Conservation (phyloP, 805 yeast genomes). For the Barnettozyma pratensis region DNA sequence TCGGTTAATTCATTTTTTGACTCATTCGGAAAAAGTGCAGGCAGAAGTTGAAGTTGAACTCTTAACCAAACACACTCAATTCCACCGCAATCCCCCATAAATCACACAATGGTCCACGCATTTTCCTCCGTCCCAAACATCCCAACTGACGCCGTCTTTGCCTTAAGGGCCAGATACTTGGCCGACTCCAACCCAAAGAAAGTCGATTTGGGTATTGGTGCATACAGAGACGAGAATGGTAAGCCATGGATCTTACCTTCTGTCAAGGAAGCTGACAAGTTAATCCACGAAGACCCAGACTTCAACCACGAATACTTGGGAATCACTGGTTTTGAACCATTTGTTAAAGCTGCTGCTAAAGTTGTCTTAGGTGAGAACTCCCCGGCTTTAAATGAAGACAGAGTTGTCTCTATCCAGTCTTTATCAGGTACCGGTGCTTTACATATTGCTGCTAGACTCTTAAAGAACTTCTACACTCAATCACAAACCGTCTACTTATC, state of each 20-base stretch:
- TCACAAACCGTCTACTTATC: slow-evolving; percentile 61
- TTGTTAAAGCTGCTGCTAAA: slow-evolving; percentile 65
- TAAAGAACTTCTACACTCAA: slow-evolving; percentile 30
- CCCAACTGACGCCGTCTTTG: slow-evolving; percentile 88
- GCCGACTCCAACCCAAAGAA: slow-evolving; percentile 57
- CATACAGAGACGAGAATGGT: slow-evolving; percentile 64
- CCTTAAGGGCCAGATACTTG: slow-evolving; percentile 61
- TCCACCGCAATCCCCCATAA: neutral
- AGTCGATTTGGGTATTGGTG: slow-evolving; percentile 86
- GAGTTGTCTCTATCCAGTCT: slow-evolving; percentile 65
- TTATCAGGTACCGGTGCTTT: slow-evolving; percentile 89
- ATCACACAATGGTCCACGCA: slow-evolving; percentile 24
- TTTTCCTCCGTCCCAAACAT: slow-evolving; percentile 51
- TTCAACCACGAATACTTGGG: slow-evolving; percentile 86
- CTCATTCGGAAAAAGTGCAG: no score
- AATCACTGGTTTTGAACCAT: slow-evolving; percentile 70
- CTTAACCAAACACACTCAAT: neutral
- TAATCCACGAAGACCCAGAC: slow-evolving; percentile 50
- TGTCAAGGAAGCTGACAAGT: slow-evolving; percentile 61
- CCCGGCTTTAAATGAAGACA: slow-evolving; percentile 39
- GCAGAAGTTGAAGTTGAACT: no score
- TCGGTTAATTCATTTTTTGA: no score
- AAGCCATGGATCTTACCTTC: slow-evolving; percentile 71
- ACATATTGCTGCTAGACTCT: slow-evolving; percentile 70
- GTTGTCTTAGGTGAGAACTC: slow-evolving; percentile 66